Evolutionary conservation across 768 basidiomycete species (phyloP).

Genomic region (Tephrocybe sp.): DNA sequence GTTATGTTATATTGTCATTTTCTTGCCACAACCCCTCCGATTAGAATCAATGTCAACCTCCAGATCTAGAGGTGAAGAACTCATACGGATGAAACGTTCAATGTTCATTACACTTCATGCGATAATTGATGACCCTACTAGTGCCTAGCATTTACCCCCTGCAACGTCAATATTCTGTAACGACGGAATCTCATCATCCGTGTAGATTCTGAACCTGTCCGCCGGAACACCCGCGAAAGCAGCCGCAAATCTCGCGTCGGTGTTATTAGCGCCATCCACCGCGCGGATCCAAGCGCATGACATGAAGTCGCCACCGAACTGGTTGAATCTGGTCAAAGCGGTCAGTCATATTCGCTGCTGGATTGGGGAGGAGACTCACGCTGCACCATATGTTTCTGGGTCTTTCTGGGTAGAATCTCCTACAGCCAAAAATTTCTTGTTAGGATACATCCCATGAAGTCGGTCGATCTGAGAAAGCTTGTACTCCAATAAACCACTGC

Average conservation of each 20-base stretch:
- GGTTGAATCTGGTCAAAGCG: slow-evolving; percentile 29
- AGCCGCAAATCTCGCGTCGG: slow-evolving; percentile 33
- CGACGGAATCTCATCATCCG: slow-evolving; percentile 34
- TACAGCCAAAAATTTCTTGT: slow-evolving; percentile 40
- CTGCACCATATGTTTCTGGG: slow-evolving; percentile 43
- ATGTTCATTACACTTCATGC: too few relatives aligned
- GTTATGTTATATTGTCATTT: too few relatives aligned
- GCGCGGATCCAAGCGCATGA: slow-evolving; percentile 43
- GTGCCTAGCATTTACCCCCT: slow-evolving; percentile 38
- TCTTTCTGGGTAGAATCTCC: slow-evolving; percentile 48
- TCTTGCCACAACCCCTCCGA: too few relatives aligned
- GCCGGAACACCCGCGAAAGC: slow-evolving; percentile 28
- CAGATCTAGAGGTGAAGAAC: too few relatives aligned
- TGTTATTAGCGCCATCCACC: slow-evolving; percentile 45
- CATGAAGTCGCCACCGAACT: slow-evolving; percentile 35
- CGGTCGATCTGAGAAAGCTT: slow-evolving; percentile 38
- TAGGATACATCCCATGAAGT: slow-evolving; percentile 41
- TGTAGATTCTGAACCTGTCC: slow-evolving; percentile 33
- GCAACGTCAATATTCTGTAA: slow-evolving; percentile 37
- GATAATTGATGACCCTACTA: too few relatives aligned
- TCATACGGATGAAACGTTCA: too few relatives aligned
- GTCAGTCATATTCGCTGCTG: not conserved
- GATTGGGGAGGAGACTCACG: slow-evolving; percentile 26
- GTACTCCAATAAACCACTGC: slow-evolving; percentile 29
- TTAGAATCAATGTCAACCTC: too few relatives aligned